Evolutionary conservation across 305 asterid genomes (phyloP).

Genomic region (Rubia peregrina): DNA sequence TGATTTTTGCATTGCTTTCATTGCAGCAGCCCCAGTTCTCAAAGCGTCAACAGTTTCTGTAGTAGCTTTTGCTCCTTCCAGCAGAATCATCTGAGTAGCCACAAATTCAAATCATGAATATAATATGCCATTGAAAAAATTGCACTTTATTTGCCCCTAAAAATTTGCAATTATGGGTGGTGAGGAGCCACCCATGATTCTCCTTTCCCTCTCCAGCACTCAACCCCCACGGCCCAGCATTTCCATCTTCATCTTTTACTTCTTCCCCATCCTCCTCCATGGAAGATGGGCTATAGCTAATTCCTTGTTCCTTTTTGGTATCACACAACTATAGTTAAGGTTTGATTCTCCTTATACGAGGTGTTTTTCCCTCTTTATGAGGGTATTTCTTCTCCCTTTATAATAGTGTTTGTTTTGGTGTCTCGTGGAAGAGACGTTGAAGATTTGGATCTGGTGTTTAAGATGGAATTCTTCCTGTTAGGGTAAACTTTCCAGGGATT

Average conservation of each 20-base stretch:
- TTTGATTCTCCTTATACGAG: neutral
- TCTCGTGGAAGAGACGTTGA: neutral
- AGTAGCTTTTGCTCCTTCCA: slow-evolving; percentile 54
- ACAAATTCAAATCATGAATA: neutral
- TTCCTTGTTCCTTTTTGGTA: neutral
- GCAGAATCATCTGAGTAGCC: slow-evolving; percentile 38
- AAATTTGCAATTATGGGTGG: too few relatives aligned
- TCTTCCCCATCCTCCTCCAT: neutral
- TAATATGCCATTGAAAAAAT: neutral
- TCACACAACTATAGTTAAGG: neutral
- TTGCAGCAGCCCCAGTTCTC: slow-evolving; percentile 48
- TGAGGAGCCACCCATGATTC: neutral
- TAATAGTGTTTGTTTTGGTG: too few relatives aligned
- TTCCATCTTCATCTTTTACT: neutral
- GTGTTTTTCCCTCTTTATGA: neutral
- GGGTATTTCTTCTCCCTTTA: neutral
- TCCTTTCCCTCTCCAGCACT: neutral
- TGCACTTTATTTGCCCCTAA: too few relatives aligned
- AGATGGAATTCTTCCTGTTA: neutral
- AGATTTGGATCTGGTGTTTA: neutral
- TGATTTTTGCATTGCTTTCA: slow-evolving; percentile 52
- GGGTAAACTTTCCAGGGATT: neutral
- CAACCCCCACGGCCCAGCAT: neutral
- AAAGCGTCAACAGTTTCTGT: slow-evolving; percentile 53
- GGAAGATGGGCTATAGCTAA: neutral